These are phyloP conservation scores for Phtheirospermum japonicum DNA, from an alignment of 257 asterid genomes.

Conservation along the genomic window DNA sequence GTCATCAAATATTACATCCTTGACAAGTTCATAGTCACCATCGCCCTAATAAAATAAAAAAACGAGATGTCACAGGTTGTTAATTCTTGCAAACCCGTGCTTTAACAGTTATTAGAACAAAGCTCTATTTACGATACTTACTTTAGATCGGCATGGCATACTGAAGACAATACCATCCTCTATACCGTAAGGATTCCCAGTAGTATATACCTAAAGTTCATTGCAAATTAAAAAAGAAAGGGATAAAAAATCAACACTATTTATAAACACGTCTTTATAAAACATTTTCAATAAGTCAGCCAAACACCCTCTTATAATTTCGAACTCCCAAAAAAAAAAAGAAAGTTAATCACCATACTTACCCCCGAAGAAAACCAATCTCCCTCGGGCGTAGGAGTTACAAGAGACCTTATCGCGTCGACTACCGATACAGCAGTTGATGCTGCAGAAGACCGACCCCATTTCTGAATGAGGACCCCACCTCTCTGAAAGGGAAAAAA, in stretches of 20 bases:
- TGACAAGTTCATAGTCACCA: slow-evolving; percentile 87
- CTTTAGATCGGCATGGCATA: slow-evolving; percentile 96
- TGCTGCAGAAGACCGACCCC: slow-evolving; percentile 99
- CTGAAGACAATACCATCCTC: slow-evolving; percentile 90
- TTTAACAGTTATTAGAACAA: neutral
- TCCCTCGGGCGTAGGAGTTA: slow-evolving; percentile 89
- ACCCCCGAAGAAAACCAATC: slow-evolving; percentile 98
- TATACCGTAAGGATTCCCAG: slow-evolving; percentile 86
- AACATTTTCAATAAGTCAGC: neutral
- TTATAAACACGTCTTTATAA: too few species aligned
- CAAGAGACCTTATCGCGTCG: slow-evolving; percentile 86
- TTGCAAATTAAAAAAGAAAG: neutral
- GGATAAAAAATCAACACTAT: too few species aligned
- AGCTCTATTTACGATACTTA: slow-evolving; percentile 30
- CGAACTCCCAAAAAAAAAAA: neutral
- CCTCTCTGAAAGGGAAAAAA: slow-evolving; percentile 65
- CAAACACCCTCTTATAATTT: neutral
- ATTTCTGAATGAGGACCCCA: slow-evolving; percentile 86
- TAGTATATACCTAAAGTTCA: slow-evolving; percentile 57
- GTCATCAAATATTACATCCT: slow-evolving; percentile 72
- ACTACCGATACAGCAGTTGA: slow-evolving; percentile 91
- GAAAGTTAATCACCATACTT: slow-evolving; percentile 32
- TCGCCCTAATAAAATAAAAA: slow-evolving; percentile 55
- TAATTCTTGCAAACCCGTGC: neutral
- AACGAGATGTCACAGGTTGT: neutral